phyloP scores from a whole-genome alignment of 2,329 filamentous ascomycete genomes.

The Monosporascus cannonballus region DNA sequence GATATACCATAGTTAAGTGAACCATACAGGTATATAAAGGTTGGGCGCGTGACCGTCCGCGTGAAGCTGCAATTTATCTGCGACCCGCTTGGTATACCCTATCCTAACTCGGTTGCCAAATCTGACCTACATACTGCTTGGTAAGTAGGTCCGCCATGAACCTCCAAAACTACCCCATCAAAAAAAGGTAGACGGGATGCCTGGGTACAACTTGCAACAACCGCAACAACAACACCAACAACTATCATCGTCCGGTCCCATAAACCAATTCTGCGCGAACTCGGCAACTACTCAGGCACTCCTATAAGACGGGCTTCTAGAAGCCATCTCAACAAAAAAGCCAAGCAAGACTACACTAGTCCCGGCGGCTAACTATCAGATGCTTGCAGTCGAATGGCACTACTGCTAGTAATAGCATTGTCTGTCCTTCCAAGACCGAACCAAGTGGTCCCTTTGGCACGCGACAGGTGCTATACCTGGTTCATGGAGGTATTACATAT shows the following conservation, averaged over 20 bases:
- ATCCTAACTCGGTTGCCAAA: no score
- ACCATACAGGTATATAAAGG: no score
- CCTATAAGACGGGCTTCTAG: background rate
- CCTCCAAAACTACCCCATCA: no score
- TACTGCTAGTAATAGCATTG: background rate
- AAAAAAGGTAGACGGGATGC: no score
- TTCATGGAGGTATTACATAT: no score
- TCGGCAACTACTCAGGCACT: background rate
- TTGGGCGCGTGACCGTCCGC: no score
- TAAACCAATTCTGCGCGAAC: background rate
- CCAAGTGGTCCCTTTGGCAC: background rate
- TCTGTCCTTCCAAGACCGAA: background rate
- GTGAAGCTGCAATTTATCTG: no score
- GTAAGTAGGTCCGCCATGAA: no score
- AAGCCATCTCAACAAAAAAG: background rate
- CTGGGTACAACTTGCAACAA: background rate
- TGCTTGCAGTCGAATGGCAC: background rate
- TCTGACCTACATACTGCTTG: no score
- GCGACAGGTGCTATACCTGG: no score
- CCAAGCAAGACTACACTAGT: background rate
- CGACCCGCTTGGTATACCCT: no score
- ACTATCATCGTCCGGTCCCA: background rate
- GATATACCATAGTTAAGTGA: no score
- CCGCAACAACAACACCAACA: background rate
- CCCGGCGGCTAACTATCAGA: background rate